Conservation (phyloP, 2,329 filamentous ascomycete species). For the Fusarium siculi region DNA sequence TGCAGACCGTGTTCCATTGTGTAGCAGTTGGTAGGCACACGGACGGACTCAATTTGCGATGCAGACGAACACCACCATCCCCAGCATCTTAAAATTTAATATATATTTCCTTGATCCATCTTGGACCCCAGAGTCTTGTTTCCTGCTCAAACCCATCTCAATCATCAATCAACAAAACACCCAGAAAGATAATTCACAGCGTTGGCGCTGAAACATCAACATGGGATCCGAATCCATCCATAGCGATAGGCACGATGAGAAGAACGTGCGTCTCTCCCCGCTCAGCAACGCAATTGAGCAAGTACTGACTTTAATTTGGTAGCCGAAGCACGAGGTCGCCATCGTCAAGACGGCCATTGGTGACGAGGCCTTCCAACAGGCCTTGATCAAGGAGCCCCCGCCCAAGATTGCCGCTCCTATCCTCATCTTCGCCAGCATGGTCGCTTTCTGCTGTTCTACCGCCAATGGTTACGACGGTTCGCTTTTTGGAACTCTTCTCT, state of each 20-base stretch:
- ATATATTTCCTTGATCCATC: conserved; percentile 27
- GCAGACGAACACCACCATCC: conserved; percentile 1
- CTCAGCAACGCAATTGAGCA: not conserved
- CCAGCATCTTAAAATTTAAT: conserved; percentile 1
- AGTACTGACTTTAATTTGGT: not conserved
- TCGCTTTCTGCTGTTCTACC: conserved; percentile 46
- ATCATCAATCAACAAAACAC: not conserved
- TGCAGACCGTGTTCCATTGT: conserved; percentile 37
- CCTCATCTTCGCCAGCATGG: conserved; percentile 38
- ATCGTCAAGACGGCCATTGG: conserved; percentile 40
- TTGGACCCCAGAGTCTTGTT: not conserved
- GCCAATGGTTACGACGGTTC: conserved; percentile 58
- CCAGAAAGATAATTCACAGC: conserved; percentile 2
- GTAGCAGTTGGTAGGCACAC: conserved; percentile 7
- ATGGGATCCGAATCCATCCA: conserved; percentile 36
- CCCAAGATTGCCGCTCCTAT: conserved; percentile 24
- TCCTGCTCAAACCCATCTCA: conserved; percentile 10
- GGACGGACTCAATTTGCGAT: not conserved
- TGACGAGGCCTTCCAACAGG: conserved; percentile 45
- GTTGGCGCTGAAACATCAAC: conserved; percentile 18
- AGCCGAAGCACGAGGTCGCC: conserved; percentile 19
- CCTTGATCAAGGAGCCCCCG: conserved; percentile 46
- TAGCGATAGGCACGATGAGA: conserved; percentile 30
- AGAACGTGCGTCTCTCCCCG: conserved; percentile 5
- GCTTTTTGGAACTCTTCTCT: conserved; percentile 60